Evolutionary conservation across 2,329 filamentous ascomycete genomes (phyloP), one percentile per base, ranked within the genome.

Genomic region (Claviceps sp.): DNA sequence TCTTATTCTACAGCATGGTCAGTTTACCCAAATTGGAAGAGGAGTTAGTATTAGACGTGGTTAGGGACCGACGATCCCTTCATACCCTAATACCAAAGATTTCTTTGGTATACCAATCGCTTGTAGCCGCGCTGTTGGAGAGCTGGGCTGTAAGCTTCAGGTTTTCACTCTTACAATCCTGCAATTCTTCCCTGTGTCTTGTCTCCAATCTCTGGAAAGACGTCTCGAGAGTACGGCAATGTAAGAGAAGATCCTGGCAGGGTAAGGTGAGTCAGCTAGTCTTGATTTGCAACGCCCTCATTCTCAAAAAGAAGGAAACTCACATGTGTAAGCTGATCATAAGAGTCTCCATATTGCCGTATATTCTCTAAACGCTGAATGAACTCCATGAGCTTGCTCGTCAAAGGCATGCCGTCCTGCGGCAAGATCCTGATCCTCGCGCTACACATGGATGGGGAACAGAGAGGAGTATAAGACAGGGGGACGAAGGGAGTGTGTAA

Each of bases 71-170:
- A n/a, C 37, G 37, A 40, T 14, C 20, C 37, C 4, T 48, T 55
- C 48, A 30, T 70, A 78, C 76, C 71, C 73, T 75, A 55, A 75
- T 62, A 48, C 64, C 63, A 47, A 72, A 66, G 54, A 70, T 71
- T 55, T 73, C 65, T 16, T 62, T 64, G 48, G 62, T 58, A 46
- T 68, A 54, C 54, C 63, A 65, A 37, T 64, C 61, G 45, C 71
- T 58, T 22, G 63, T 61, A 45, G 61, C 56, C 47, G 74, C 68
- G 40, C 67, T 58, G n/a, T 68, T 58, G 43, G 68, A 68, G 30
- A 78, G 58, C 47, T 67, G 68, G 54, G 73, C 68, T 60, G 80
- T 74, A 41, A 79, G 62, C 7, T 78, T 73, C 52, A 75, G 67
- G 54, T 74, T 67, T 56, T 81, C 77, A 54, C 79, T 68, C 49